A percentile compares a stretch with the other conserved stretches of the same genome.
Conservation (phyloP, 768 basidiomycete species). For the Cubamyces lactineus region DNA sequence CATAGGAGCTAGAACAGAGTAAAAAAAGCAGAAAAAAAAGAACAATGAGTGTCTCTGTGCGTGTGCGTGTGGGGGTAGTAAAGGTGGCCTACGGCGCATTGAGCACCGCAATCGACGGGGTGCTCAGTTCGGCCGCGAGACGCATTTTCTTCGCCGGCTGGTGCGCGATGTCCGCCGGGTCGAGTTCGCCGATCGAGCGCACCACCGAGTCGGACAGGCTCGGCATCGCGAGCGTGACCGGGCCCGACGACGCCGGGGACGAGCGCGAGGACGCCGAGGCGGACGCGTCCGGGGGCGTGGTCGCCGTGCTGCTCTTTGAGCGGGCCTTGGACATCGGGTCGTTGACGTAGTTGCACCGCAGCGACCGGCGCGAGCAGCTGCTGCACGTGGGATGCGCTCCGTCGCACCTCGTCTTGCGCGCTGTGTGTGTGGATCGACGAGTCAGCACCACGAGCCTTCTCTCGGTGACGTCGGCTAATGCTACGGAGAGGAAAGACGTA, state of each 20-base stretch:
- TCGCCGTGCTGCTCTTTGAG: constrained; percentile 26
- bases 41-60: constrained; percentile 6
- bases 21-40: not conserved
- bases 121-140: constrained; percentile 49
- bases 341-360: constrained; percentile 82
- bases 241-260: constrained; percentile 30
- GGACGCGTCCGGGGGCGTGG: constrained; percentile 29
- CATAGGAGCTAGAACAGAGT: constrained; percentile 1
- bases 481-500: constrained; percentile 39
- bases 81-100: constrained; percentile 10
- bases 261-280: constrained; percentile 31
- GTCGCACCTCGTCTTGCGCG: constrained; percentile 89
- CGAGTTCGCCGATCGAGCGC: constrained; percentile 33
- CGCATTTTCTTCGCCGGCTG: constrained; percentile 73
- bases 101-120: constrained; percentile 28
- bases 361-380: constrained; percentile 75
- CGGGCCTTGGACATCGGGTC: constrained; percentile 44
- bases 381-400: constrained; percentile 85
- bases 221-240: constrained; percentile 19
- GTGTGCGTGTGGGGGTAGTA: constrained; percentile 1
- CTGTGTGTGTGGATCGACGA: constrained; percentile 40
- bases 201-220: constrained; percentile 25
- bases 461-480: not conserved
- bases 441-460: not conserved
- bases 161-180: constrained; percentile 59